These are phyloP conservation scores for Triangularia setosa DNA, from an alignment of 2,329 filamentous ascomycete genomes.

Conservation along the genomic window DNA sequence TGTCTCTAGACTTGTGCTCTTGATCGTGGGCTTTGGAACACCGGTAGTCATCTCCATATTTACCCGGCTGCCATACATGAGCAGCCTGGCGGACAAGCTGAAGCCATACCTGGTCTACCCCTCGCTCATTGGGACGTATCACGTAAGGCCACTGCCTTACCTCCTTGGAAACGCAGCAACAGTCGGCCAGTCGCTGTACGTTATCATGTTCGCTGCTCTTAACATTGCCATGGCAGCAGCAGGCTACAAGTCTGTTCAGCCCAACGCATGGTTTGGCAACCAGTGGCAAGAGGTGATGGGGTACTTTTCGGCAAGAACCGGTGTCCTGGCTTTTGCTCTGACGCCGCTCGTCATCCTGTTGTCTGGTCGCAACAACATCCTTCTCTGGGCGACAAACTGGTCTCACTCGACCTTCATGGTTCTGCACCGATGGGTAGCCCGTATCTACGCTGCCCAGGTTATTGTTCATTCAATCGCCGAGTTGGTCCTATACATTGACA, in stretches of 20 bases:
- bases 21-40: slow-evolving; percentile 27
- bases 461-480: slow-evolving; percentile 40
- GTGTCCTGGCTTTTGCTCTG: slow-evolving; percentile 38
- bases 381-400: slow-evolving; percentile 22
- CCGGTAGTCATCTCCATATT: slow-evolving; percentile 28
- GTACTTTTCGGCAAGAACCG: slow-evolving; percentile 39
- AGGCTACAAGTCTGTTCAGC: slow-evolving; percentile 28
- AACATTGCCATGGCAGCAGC: slow-evolving; percentile 35
- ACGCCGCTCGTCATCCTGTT: slow-evolving; percentile 22
- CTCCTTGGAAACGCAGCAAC: slow-evolving; percentile 39
- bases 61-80: slow-evolving; percentile 28
- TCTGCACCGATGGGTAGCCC: slow-evolving; percentile 47
- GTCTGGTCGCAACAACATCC: slow-evolving; percentile 12
- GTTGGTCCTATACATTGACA: slow-evolving; percentile 25
- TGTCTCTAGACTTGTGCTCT: slow-evolving; percentile 24
- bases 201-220: slow-evolving; percentile 36
- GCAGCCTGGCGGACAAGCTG: slow-evolving; percentile 21
- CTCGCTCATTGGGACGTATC: slow-evolving; percentile 30
- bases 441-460: slow-evolving; percentile 37
- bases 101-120: slow-evolving; percentile 35
- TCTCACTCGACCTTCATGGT: slow-evolving; percentile 45
- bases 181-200: slow-evolving; percentile 41
- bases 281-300: slow-evolving; percentile 29
- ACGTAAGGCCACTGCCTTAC: slow-evolving; percentile 32
- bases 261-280: slow-evolving; percentile 30